These are phyloP conservation scores for Flueggea neowawraea DNA, from an alignment of 441 rosid species.

Conservation along the genomic window DNA sequence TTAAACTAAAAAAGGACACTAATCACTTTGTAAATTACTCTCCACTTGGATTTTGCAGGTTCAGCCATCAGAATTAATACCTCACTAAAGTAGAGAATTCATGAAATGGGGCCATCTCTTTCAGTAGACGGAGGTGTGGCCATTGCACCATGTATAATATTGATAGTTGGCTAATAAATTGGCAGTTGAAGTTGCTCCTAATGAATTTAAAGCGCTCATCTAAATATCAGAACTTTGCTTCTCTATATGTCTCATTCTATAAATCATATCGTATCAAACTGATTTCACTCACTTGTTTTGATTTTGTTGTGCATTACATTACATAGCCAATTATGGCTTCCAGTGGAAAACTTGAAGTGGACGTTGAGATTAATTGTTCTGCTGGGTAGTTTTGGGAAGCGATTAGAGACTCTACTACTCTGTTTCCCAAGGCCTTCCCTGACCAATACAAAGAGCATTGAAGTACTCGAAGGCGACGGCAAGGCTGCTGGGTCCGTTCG, in stretches of 20 bases:
- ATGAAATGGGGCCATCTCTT: conserved; percentile 10
- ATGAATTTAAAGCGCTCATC: conserved; percentile 29
- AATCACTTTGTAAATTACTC: too few species aligned
- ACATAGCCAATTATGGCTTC: conserved; percentile 38
- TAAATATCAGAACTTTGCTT: neutral
- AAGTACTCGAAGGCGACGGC: conserved; percentile 85
- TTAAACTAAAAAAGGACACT: too few species aligned
- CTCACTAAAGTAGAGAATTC: neutral
- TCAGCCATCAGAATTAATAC: too few species aligned
- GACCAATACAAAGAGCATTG: conserved; percentile 73
- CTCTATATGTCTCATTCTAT: conserved; percentile 9
- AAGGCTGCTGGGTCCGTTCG: conserved; percentile 72
- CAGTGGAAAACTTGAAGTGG: conserved; percentile 62
- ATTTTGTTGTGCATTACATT: neutral
- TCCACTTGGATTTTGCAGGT: too few species aligned
- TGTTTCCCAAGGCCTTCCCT: conserved; percentile 70
- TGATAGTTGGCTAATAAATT: neutral
- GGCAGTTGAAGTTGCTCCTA: conserved; percentile 27
- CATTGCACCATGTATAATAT: neutral
- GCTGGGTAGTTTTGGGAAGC: conserved; percentile 61
- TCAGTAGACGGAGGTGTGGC: neutral
- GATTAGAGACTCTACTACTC: conserved; percentile 57
- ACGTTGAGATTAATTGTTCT: conserved; percentile 62
- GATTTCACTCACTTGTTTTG: neutral
- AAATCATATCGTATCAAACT: neutral